Conservation (phyloP, 768 basidiomycete genomes). For the Leccinum subtestaceum region DNA sequence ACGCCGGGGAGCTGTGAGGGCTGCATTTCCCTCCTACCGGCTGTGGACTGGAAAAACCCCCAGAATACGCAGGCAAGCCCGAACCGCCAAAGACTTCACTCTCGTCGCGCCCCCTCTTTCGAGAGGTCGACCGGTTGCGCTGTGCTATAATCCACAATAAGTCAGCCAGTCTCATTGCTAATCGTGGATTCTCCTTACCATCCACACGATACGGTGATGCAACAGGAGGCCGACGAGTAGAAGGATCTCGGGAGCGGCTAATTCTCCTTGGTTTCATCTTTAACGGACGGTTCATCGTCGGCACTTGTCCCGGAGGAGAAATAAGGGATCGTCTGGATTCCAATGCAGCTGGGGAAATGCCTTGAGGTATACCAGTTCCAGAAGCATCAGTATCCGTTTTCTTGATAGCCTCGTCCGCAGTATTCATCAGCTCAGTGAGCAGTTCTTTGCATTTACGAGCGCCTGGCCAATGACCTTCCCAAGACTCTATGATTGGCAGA, state of each 20-base stretch:
- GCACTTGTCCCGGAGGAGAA: constrained; percentile 38
- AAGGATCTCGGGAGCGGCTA: constrained; percentile 57
- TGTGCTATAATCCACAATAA: constrained; percentile 40
- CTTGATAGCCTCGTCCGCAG: constrained; percentile 65
- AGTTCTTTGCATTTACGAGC: constrained; percentile 85
- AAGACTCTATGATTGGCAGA: constrained; percentile 65
- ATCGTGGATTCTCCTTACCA: constrained; percentile 39
- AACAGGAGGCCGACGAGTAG: constrained; percentile 52
- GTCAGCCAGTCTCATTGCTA: constrained; percentile 15
- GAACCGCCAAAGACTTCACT: constrained; percentile 48
- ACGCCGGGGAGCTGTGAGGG: constrained; percentile 74
- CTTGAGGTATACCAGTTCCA: constrained; percentile 25
- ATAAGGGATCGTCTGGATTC: constrained; percentile 59
- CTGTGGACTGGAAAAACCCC: constrained; percentile 55
- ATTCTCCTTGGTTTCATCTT: constrained; percentile 53
- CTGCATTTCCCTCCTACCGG: constrained; percentile 47
- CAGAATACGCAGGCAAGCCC: constrained; percentile 43
- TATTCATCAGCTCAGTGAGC: constrained; percentile 64
- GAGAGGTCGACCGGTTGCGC: constrained; percentile 73
- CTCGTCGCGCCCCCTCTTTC: constrained; percentile 70
- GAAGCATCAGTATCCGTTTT: constrained; percentile 22
- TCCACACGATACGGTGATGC: constrained; percentile 67
- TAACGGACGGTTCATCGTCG: constrained; percentile 45
- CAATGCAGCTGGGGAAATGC: constrained; percentile 34
- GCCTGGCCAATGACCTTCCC: constrained; percentile 88